Percentiles rank a stretch among this genome's conserved stretches.
Evolutionary conservation across 495 filamentous ascomycete species (phyloP).

Genomic region (Daldinia childiae): DNA sequence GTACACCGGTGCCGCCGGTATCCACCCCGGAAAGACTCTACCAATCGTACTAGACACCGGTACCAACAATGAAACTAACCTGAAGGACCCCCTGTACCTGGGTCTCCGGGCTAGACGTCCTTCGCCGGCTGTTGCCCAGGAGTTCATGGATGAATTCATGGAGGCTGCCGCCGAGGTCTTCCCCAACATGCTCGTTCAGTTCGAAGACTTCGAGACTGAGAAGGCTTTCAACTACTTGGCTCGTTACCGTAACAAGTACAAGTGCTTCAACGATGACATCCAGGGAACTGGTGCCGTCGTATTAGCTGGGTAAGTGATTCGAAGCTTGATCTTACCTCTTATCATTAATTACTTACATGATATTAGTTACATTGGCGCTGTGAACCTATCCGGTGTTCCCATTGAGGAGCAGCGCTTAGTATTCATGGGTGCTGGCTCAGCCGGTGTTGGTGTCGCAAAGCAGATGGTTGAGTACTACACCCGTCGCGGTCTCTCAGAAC

Average conservation of each 20-base stretch:
- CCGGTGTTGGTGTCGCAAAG: conserved; percentile 95
- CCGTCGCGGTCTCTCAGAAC: conserved; percentile 90
- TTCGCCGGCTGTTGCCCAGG: conserved; percentile 80
- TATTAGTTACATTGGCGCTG: conserved; percentile 84
- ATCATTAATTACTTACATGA: conserved; percentile 18
- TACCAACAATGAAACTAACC: conserved; percentile 86
- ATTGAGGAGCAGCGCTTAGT: conserved; percentile 92
- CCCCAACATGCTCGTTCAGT: conserved; percentile 95
- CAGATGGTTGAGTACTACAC: conserved; percentile 97
- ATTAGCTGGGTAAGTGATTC: conserved; percentile 71
- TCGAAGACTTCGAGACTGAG: conserved; percentile 96
- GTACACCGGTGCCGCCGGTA: conserved; percentile 96
- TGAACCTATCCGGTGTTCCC: conserved; percentile 85
- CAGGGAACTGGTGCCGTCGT: conserved; percentile 98
- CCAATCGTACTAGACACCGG: conserved; percentile 92
- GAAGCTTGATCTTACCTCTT: background rate
- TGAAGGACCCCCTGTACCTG: conserved; percentile 93
- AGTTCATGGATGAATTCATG: conserved; percentile 99
- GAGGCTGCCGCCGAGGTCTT: conserved; percentile 84
- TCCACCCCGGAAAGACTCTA: conserved; percentile 89
- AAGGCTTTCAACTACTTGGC: conserved; percentile 92
- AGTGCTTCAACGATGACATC: conserved; percentile 98
- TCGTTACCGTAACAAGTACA: conserved; percentile 85
- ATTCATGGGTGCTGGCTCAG: conserved; percentile 95
- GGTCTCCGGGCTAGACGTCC: conserved; percentile 86